These are phyloP conservation scores for Cercospora sojina DNA, from an alignment of 2,329 filamentous ascomycete genomes.

Conservation along the genomic window DNA sequence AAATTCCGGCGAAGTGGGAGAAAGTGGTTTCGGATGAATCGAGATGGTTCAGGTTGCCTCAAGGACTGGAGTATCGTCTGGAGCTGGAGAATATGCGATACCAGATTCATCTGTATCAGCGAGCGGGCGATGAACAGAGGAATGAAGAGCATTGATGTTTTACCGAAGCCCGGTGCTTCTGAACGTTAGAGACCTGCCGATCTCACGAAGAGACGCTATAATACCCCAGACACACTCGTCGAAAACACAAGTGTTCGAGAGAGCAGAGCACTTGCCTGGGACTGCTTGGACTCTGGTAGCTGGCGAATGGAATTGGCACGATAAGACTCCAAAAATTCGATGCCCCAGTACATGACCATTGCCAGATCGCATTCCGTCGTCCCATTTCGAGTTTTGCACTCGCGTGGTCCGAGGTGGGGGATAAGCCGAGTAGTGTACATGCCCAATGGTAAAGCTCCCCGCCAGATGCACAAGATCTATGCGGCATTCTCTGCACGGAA, in stretches of 20 bases:
- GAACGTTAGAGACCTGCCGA: not conserved
- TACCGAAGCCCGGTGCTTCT: not conserved
- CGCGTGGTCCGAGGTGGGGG: not conserved
- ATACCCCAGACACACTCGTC: no score
- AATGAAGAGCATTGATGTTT: not conserved
- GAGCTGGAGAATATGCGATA: slow-evolving; percentile 92
- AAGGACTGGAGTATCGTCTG: slow-evolving; percentile 72
- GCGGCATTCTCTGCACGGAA: not conserved
- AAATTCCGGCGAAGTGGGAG: slow-evolving; percentile 59
- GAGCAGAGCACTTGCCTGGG: no score
- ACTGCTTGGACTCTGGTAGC: not conserved
- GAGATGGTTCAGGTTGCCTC: slow-evolving; percentile 73
- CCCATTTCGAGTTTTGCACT: not conserved
- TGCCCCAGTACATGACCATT: not conserved
- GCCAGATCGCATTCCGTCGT: not conserved
- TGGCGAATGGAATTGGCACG: not conserved
- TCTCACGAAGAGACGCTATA: no score
- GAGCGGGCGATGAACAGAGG: not conserved
- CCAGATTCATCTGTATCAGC: slow-evolving; percentile 79
- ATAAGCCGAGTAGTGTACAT: not conserved
- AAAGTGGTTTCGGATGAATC: slow-evolving; percentile 75
- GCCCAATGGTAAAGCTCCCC: not conserved
- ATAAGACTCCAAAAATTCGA: not conserved
- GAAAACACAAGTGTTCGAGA: no score
- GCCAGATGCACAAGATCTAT: not conserved